Evolutionary conservation across 176 grass and related monocot genomes (phyloP).

Genomic region (Hsuehochloa calcarea): DNA sequence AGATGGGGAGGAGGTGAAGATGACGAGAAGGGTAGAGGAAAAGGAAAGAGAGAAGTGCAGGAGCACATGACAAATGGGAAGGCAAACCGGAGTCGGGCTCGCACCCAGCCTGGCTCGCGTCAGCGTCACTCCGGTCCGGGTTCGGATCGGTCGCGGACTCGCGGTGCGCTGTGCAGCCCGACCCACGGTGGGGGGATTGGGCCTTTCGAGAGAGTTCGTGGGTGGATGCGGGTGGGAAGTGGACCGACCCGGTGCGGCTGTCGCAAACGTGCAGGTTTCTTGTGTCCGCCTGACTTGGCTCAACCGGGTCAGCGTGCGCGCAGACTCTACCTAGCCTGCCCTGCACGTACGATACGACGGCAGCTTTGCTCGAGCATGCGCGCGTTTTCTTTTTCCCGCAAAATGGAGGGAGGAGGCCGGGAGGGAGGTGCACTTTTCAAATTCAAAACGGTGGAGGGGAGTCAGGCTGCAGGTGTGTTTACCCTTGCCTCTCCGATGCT

Average conservation of each 20-base stretch:
- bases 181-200: neutral
- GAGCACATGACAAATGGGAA: neutral
- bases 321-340: too few relatives aligned
- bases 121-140: neutral
- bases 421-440: slow-evolving; percentile 36
- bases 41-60: neutral
- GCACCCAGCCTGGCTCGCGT: too few relatives aligned
- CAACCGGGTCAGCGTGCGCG: neutral
- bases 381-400: neutral
- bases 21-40: neutral
- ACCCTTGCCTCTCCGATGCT: too few relatives aligned
- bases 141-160: neutral
- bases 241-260: neutral
- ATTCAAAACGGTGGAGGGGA: slow-evolving; percentile 53
- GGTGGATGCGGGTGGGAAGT: neutral
- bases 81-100: neutral
- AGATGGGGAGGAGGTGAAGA: neutral
- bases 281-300: neutral
- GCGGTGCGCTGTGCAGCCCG: neutral
- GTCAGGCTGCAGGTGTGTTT: neutral
- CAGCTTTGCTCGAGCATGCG: neutral
- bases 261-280: neutral
- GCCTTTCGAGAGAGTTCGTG: neutral
- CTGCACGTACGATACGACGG: neutral
- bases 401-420: neutral